A percentile compares a stretch with the other conserved stretches of the same genome.
Conservation (phyloP, 768 basidiomycete species). For the Suillus subaureus region DNA sequence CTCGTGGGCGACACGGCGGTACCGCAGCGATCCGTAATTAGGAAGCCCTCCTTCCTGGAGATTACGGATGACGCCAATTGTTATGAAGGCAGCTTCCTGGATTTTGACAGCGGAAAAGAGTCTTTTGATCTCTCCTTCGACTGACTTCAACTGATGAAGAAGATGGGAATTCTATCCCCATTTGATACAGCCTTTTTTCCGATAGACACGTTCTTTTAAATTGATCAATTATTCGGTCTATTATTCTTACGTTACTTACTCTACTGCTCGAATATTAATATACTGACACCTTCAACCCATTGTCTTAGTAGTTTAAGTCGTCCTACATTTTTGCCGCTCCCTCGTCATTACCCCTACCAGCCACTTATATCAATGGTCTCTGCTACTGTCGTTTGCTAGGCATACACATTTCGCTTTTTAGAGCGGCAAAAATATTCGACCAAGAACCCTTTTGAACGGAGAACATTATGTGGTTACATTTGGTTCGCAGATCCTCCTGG, state of each 20-base stretch:
- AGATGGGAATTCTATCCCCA: slow-evolving; percentile 26
- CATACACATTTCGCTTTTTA: not conserved
- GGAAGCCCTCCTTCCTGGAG: slow-evolving; percentile 74
- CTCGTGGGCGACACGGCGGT: slow-evolving; percentile 37
- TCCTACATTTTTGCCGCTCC: slow-evolving; percentile 1
- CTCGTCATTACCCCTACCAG: not conserved
- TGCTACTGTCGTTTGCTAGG: not conserved
- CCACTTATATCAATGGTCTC: not conserved
- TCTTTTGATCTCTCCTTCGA: slow-evolving; percentile 43
- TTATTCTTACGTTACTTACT: slow-evolving; percentile 16
- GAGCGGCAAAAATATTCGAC: not conserved
- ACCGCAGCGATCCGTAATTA: slow-evolving; percentile 56
- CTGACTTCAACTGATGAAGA: slow-evolving; percentile 40
- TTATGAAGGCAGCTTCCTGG: slow-evolving; percentile 41
- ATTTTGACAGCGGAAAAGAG: slow-evolving; percentile 38
- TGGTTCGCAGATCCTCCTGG: not conserved
- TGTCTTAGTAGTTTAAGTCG: slow-evolving; percentile 21
- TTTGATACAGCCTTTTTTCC: slow-evolving; percentile 1
- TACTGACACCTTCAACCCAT: slow-evolving; percentile 12
- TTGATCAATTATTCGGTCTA: slow-evolving; percentile 16
- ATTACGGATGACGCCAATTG: slow-evolving; percentile 46
- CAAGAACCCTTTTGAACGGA: not conserved
- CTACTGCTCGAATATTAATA: slow-evolving; percentile 4
- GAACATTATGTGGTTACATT: not conserved
- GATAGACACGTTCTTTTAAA: slow-evolving; percentile 12